Evolutionary conservation across 768 basidiomycete species (phyloP).

Genomic region (Boletus barrowsii): DNA sequence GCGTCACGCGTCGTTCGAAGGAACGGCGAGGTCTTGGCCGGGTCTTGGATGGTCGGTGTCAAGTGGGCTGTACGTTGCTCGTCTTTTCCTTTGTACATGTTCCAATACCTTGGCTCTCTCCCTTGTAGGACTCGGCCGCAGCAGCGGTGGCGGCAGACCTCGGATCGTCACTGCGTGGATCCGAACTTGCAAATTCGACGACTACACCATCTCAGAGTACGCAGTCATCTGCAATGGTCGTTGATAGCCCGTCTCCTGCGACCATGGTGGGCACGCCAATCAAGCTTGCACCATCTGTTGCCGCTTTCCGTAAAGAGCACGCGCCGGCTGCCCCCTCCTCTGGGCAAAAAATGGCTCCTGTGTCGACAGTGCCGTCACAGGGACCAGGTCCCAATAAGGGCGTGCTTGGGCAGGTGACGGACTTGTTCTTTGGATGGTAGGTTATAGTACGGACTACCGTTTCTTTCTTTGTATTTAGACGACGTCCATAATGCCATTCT

Average conservation of each 20-base stretch:
- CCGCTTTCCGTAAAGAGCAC: conserved; percentile 63
- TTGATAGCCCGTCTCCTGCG: conserved; percentile 40
- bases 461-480: not conserved
- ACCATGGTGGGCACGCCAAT: conserved; percentile 67
- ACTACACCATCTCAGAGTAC: conserved; percentile 9
- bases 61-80: conserved; percentile 73
- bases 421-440: conserved; percentile 83
- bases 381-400: conserved; percentile 48
- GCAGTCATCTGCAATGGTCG: conserved; percentile 43
- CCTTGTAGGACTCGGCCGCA: conserved; percentile 51
- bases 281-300: conserved; percentile 65
- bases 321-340: conserved; percentile 16
- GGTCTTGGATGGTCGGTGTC: conserved; percentile 80
- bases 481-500: no score
- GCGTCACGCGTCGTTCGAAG: conserved; percentile 77
- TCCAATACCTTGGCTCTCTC: not conserved
- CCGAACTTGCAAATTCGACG: conserved; percentile 15
- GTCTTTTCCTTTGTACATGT: not conserved
- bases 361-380: conserved; percentile 10
- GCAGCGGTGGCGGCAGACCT: conserved; percentile 44
- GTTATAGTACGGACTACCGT: not conserved
- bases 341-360: conserved; percentile 22
- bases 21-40: conserved; percentile 76
- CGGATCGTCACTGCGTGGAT: conserved; percentile 31
- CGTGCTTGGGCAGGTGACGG: conserved; percentile 70